Conservation (phyloP, 306 rosid genomes). For the Parietaria judaica region DNA sequence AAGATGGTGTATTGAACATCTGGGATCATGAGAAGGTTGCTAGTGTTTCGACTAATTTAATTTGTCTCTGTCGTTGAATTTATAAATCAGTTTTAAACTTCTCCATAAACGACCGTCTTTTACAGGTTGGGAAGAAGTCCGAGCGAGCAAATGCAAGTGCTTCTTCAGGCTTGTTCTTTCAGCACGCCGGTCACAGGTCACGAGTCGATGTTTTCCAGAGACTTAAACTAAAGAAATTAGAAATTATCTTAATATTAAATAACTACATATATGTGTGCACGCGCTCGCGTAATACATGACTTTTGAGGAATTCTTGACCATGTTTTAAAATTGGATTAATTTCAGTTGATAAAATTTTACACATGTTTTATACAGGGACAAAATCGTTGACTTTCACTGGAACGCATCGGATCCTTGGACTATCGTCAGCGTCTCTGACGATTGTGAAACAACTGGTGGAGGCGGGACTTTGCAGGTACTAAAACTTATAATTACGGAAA, state of each 20-base stretch:
- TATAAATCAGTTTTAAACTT: not conserved
- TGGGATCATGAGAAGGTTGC: conserved; percentile 95
- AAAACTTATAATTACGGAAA: too few species aligned
- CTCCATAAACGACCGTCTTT: conserved; percentile 2
- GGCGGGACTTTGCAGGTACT: conserved; percentile 96
- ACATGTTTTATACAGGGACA: conserved; percentile 55
- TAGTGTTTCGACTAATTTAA: not conserved
- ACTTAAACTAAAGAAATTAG: not conserved
- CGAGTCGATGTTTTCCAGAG: not conserved
- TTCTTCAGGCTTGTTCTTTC: conserved; percentile 89
- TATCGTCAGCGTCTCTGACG: conserved; percentile 94
- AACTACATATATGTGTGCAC: too few species aligned
- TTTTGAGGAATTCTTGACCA: not conserved
- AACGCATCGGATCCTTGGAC: conserved; percentile 97
- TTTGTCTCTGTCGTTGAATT: not conserved
- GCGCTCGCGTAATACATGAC: too few species aligned
- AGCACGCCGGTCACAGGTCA: conserved; percentile 99
- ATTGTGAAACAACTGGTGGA: conserved; percentile 93
- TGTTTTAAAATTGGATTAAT: not conserved
- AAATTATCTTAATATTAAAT: too few species aligned
- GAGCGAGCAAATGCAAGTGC: conserved; percentile 56
- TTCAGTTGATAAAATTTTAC: not conserved
- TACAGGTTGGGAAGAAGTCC: conserved; percentile 66
- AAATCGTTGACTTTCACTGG: conserved; percentile 91
- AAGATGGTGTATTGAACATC: conserved; percentile 88